Evolutionary conservation across 2,329 filamentous ascomycete genomes (phyloP).

Genomic region (Cyphellophora europaea): DNA sequence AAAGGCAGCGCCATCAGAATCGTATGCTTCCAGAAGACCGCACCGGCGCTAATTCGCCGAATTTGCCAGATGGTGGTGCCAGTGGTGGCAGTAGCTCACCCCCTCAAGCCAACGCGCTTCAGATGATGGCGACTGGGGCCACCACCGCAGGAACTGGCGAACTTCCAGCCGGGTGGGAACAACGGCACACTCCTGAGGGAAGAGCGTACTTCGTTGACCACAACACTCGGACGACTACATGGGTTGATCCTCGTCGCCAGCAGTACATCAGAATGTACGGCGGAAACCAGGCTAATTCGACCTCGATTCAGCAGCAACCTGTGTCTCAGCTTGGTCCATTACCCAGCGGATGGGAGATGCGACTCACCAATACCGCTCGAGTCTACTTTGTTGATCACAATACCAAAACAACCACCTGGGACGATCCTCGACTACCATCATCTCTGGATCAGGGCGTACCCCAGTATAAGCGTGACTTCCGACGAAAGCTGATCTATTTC

Average conservation of each 20-base stretch:
- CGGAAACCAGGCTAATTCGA: slow-evolving; percentile 57
- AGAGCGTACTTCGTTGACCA: slow-evolving; percentile 96
- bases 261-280: slow-evolving; percentile 99
- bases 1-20: slow-evolving; percentile 89
- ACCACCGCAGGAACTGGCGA: slow-evolving; percentile 89
- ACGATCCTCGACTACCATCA: slow-evolving; percentile 88
- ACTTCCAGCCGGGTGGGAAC: slow-evolving; percentile 92
- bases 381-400: slow-evolving; percentile 99
- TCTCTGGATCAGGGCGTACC: slow-evolving; percentile 97
- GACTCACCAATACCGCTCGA: slow-evolving; percentile 90
- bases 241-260: slow-evolving; percentile 93
- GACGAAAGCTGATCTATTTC: slow-evolving; percentile 98
- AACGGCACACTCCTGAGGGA: slow-evolving; percentile 89
- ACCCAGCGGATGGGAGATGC: slow-evolving; percentile 99
- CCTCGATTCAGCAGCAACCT: slow-evolving; percentile 90
- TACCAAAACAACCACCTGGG: slow-evolving; percentile 99
- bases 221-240: slow-evolving; percentile 94
- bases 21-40: slow-evolving; percentile 91
- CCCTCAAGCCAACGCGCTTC: slow-evolving; percentile 45
- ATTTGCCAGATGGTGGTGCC: slow-evolving; percentile 46
- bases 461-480: slow-evolving; percentile 98
- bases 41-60: slow-evolving; percentile 86
- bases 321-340: slow-evolving; percentile 92
- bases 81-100: slow-evolving; percentile 30
- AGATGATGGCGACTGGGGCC: slow-evolving; percentile 90